Evolutionary conservation across 352 stramenopile species (phyloP).

Genomic region (Pythium aquatile): DNA sequence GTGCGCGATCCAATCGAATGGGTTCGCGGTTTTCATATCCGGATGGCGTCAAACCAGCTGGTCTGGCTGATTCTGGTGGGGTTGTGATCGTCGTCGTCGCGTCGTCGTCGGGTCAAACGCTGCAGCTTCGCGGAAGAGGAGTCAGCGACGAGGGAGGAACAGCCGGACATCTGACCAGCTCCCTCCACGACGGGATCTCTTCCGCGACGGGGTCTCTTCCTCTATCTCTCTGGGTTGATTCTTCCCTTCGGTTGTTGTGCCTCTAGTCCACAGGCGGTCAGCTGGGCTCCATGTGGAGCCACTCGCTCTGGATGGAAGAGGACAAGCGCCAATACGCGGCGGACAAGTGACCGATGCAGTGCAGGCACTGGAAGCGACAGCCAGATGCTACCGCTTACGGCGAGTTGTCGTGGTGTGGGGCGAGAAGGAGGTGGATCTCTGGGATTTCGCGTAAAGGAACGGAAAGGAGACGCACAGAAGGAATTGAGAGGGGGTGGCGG

Average conservation of each 20-base stretch:
- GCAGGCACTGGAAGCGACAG: no score
- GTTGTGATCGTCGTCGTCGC: conserved; percentile 21
- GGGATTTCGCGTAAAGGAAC: neutral
- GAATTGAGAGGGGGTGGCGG: neutral
- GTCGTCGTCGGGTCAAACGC: conserved; percentile 8
- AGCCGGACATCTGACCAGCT: conserved; percentile 25
- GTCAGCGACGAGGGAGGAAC: conserved; percentile 15
- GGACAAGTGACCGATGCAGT: neutral
- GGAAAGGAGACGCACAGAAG: neutral
- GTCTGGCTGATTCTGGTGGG: conserved; percentile 15
- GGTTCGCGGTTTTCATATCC: conserved; percentile 3
- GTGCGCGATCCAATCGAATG: conserved; percentile 13
- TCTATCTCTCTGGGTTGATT: neutral
- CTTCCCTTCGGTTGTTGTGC: neutral
- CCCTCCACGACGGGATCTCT: neutral
- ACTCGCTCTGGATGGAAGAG: conserved; percentile 4
- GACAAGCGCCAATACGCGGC: neutral
- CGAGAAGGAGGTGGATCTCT: neutral
- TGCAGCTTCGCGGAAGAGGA: conserved; percentile 7
- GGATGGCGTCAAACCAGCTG: conserved; percentile 28
- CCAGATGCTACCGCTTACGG: neutral
- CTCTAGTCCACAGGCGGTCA: neutral
- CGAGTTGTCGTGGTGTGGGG: neutral
- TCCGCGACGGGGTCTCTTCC: neutral
- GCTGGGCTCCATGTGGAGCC: conserved; percentile 2